Conservation (phyloP, 129 eudicot genomes). For the Centaurea solstitialis region DNA sequence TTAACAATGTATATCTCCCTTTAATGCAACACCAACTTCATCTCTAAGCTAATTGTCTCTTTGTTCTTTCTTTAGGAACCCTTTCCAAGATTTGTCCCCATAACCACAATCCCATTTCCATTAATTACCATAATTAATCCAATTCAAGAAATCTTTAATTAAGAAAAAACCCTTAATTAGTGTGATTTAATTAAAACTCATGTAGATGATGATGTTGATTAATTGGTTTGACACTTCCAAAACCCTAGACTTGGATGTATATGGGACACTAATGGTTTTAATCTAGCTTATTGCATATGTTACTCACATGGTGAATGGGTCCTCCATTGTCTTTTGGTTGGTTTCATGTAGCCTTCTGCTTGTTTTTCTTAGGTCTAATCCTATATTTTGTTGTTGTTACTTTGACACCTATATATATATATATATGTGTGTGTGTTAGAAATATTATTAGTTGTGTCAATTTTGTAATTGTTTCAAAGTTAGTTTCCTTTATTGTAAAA, state of each 20-base stretch:
- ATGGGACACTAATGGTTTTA: constrained; percentile 2
- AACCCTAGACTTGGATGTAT: neutral
- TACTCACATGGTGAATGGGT: constrained; percentile 23
- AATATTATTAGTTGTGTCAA: no score
- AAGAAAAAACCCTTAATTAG: neutral
- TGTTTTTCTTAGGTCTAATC: neutral
- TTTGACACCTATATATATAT: neutral
- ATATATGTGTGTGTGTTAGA: no score
- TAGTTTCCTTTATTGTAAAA: no score
- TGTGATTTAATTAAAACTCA: neutral
- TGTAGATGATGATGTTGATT: neutral
- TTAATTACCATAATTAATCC: neutral
- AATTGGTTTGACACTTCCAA: constrained; percentile 1
- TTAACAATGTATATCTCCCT: constrained; percentile 30
- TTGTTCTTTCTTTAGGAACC: constrained; percentile 37
- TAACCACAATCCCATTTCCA: neutral
- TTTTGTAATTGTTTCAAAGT: no score
- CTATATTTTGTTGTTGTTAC: constrained; percentile 3
- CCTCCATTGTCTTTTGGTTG: constrained; percentile 15
- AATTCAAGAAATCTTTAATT: neutral
- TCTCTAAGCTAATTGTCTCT: constrained; percentile 18
- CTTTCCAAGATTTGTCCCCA: constrained; percentile 26
- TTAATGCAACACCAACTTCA: constrained; percentile 15
- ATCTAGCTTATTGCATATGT: constrained; percentile 10
- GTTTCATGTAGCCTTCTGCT: constrained; percentile 13